Conservation (phyloP, 345 rosid genomes). For the Conringia planisiliqua region DNA sequence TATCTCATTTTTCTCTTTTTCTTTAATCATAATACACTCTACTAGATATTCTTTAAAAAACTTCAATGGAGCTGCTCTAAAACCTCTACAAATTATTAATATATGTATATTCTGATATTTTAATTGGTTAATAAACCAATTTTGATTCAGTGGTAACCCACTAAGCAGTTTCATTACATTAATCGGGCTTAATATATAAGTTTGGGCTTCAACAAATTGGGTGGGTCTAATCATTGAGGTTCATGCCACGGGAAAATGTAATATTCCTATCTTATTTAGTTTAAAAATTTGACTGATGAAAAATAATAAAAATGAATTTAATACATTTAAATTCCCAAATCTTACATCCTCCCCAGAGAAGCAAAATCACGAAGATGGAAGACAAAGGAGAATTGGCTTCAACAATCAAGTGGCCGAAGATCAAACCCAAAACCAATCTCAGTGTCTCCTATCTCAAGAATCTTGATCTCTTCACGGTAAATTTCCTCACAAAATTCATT, state of each 20-base stretch:
- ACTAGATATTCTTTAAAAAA: too few species aligned
- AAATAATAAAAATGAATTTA: not conserved
- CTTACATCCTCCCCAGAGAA: slow-evolving; percentile 1
- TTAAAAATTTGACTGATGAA: not conserved
- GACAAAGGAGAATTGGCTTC: slow-evolving; percentile 33
- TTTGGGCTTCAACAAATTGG: not conserved
- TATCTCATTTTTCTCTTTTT: too few species aligned
- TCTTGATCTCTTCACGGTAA: slow-evolving; percentile 68
- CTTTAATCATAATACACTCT: too few species aligned
- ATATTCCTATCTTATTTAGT: too few species aligned
- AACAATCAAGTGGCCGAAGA: slow-evolving; percentile 53
- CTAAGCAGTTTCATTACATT: not conserved
- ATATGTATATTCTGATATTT: too few species aligned
- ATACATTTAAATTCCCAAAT: slow-evolving; percentile 1
- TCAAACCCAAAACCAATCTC: slow-evolving; percentile 56
- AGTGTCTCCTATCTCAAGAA: slow-evolving; percentile 50
- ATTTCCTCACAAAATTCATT: not conserved
- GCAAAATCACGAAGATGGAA: slow-evolving; percentile 45
- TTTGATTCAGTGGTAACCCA: too few species aligned
- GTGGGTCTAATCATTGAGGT: not conserved
- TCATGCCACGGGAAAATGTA: not conserved
- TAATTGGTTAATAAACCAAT: too few species aligned
- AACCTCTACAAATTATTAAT: too few species aligned
- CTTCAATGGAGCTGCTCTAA: too few species aligned
- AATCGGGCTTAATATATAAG: not conserved